Evolutionary conservation across 2,329 filamentous ascomycete genomes (phyloP), one percentile per base, ranked within the genome.

Genomic region (Mycosphaerella arachidis): DNA sequence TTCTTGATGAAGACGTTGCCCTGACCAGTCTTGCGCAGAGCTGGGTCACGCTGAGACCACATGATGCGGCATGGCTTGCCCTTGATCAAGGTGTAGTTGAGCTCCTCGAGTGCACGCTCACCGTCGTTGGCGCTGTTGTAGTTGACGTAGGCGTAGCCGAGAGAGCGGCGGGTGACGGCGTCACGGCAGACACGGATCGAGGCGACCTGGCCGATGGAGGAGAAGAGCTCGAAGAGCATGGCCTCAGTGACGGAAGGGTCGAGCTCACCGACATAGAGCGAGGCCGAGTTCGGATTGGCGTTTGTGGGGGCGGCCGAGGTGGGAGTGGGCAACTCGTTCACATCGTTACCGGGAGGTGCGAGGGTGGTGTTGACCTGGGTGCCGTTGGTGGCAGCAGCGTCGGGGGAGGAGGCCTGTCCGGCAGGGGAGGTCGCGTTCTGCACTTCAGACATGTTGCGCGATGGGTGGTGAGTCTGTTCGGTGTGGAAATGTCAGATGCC

Each of bases 1-100:
- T 99, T 99, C 89, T 99, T 99, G 86, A 99, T 99, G 86, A 99
- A 99, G 72, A 99, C 93, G 76, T 99, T 99, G 77, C 94, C 94
- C 81, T 97, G 92, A 68, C 94, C 94, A 70, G 92, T 99, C 88
- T 99, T 99, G 83, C 94, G 94, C 72, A 99, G 88, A 76, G 93
- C 93, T 68, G 94, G 94, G 79, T 99, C 94, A 78, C 94, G 94
- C 86, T 99, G 94, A 67, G 94, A 99, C 94, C 94, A 99, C 94
- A 99, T 99, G 82, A 99, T 99, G 75, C 94, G 93, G 89, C 94
- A 99, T 63, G 94, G 93, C 75, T 90, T 92, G 72, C 92, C 92
- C 86, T 97, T 97, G 84, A 99, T 97, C 72, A 97, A 83, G 66
- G 94, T 99, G 84, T 99, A 99, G 87, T 99, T 99, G 72, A 99